Evolutionary conservation across 2,329 filamentous ascomycete genomes (phyloP).

Genomic region (Aspergillus brasiliensis): DNA sequence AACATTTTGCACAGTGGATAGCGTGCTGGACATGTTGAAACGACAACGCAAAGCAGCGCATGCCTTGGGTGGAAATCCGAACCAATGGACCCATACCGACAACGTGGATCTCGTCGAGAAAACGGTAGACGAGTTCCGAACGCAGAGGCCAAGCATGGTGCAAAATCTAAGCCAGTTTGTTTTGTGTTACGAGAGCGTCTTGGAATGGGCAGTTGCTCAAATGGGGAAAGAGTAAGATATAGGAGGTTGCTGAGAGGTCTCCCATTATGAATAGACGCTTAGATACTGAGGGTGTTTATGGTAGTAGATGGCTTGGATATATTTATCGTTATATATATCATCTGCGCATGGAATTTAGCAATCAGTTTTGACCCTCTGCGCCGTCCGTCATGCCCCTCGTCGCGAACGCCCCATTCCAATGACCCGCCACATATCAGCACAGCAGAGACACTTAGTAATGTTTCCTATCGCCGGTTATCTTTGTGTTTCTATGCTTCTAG

Average conservation of each 20-base stretch:
- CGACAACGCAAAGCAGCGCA: slow-evolving; percentile 60
- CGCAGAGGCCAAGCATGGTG: slow-evolving; percentile 92
- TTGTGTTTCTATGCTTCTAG: no score
- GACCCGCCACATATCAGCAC: no score
- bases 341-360: neutral
- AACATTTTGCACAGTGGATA: slow-evolving; percentile 95
- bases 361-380: neutral
- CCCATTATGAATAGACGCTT: neutral
- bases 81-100: slow-evolving; percentile 69
- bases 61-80: slow-evolving; percentile 22
- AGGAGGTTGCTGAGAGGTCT: neutral
- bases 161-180: slow-evolving; percentile 92
- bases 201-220: slow-evolving; percentile 73
- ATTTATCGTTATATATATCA: neutral
- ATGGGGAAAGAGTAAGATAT: slow-evolving; percentile 17
- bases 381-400: no score
- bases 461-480: no score
- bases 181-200: slow-evolving; percentile 90
- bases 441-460: no score
- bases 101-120: slow-evolving; percentile 77
- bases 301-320: neutral
- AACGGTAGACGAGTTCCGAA: slow-evolving; percentile 87
- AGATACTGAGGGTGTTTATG: neutral
- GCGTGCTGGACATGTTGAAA: slow-evolving; percentile 94
- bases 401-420: no score